A percentile compares a stretch with the other conserved stretches of the same genome.
These are phyloP conservation scores for Acacia melanoxylon DNA, from an alignment of 306 rosid genomes.

Conservation along the genomic window DNA sequence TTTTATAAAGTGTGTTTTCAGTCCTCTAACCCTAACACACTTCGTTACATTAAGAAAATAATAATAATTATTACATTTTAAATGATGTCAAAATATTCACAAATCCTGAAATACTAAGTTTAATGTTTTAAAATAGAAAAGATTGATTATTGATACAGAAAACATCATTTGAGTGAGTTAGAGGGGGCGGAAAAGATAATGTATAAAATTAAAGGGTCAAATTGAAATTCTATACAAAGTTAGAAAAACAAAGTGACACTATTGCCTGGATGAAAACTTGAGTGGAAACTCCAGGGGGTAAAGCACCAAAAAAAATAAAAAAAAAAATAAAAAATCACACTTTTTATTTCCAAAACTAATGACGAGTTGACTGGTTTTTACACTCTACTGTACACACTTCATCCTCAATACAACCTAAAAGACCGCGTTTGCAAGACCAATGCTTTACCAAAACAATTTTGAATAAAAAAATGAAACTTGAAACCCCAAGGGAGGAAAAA, in stretches of 20 bases:
- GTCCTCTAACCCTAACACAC: neutral
- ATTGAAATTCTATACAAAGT: neutral
- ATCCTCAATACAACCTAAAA: conserved; percentile 70
- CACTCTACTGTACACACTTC: conserved; percentile 82
- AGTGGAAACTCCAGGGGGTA: neutral
- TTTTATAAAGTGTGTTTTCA: neutral
- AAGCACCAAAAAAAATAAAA: neutral
- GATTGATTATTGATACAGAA: neutral
- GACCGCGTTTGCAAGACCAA: conserved; percentile 71
- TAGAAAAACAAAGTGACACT: neutral
- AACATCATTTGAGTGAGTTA: neutral
- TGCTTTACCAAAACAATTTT: conserved; percentile 46
- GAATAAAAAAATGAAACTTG: conserved; percentile 38
- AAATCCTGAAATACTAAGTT: neutral
- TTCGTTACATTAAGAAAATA: neutral
- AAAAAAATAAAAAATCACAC: conserved; percentile 51
- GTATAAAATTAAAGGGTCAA: neutral
- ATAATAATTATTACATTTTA: neutral
- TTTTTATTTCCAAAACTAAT: conserved; percentile 43
- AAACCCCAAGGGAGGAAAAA: neutral
- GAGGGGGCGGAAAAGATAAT: neutral
- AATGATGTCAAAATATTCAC: neutral
- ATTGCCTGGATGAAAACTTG: neutral
- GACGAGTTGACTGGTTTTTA: conserved; percentile 49
- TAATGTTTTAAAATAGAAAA: neutral